Base-by-base conservation (phyloP, 148 eudicot species). In the Diospyros lotus region DNA sequence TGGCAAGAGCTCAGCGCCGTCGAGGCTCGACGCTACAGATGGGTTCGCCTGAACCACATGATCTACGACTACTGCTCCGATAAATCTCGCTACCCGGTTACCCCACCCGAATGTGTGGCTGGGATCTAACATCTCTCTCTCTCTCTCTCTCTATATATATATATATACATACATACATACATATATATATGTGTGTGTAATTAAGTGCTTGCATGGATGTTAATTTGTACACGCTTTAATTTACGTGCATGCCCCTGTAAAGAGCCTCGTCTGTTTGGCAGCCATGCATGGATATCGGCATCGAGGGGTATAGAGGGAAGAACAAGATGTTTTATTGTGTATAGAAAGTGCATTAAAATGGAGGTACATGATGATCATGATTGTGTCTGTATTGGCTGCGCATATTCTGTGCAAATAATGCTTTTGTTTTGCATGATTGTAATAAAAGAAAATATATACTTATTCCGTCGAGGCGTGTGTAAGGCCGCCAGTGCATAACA, bases 51-150 rank as follows among this genome's bases (percentile, higher is more conserved):
- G 68, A 89, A 89, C 68, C 93, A 89, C 53, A 75, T 91, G 90
- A 78, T 86, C 64, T 91, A 91, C 48, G 96, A 91, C 54, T 91
- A 89, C 69, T 91, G 96, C 78, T 82, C 84, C 56, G 96, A 91
- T 74, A 87, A 79, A 73, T 64, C 89, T 0, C 87, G 96, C 0
- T 78, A 68, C 76, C 85, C 89, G 0, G 72, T 77, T 43, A 58
- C 88, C 39, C 91, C 96, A 60, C 86, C 81, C 0, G 88, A 85
- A 11, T 85, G 88, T 50, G 14, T 9, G 4, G 68, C 64, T 7
- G 81, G 82, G 41, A 60, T 60, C 64, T 60, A 60, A 18, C 10
- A 60, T 4, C 41, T 17, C 64, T 48, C 52, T 48, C 52, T 7
- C 52, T 48, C 52, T 8, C 8, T 48, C 4, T 48, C 52, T 8